These are phyloP conservation scores for Elaeis oleifera DNA, from an alignment of 202 grass and related monocot species.

Conservation along the genomic window DNA sequence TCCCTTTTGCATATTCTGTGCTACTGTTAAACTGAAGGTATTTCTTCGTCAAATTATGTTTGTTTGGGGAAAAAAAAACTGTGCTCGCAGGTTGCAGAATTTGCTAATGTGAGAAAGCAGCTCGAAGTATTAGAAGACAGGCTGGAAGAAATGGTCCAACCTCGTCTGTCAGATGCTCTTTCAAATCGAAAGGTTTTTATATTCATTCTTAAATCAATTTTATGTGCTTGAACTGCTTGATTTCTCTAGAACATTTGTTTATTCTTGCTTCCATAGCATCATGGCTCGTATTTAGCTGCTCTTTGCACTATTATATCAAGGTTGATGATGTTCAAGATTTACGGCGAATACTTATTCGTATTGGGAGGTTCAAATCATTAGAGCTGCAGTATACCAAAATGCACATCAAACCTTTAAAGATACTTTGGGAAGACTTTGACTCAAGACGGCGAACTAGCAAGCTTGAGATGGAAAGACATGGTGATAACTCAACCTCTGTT, in stretches of 20 bases:
- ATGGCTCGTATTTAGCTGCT: no score
- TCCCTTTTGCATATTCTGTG: background rate
- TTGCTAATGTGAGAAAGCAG: slow-evolving; percentile 97
- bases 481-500: slow-evolving; percentile 27
- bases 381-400: slow-evolving; percentile 90
- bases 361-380: slow-evolving; percentile 86
- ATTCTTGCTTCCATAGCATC: no score
- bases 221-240: background rate
- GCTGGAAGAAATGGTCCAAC: slow-evolving; percentile 90
- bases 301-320: no score
- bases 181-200: slow-evolving; percentile 79
- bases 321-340: slow-evolving; percentile 85
- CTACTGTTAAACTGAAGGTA: background rate
- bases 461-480: slow-evolving; percentile 1
- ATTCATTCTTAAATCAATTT: background rate
- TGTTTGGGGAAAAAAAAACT: background rate
- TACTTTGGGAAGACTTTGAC: slow-evolving; percentile 88
- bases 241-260: slow-evolving; percentile 2
- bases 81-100: slow-evolving; percentile 81
- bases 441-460: slow-evolving; percentile 53
- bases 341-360: slow-evolving; percentile 76
- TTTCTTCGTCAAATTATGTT: slow-evolving; percentile 3
- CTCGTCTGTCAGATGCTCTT: slow-evolving; percentile 81
- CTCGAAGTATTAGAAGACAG: slow-evolving; percentile 97
- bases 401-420: slow-evolving; percentile 60